Evolutionary conservation across 192 early-diverging fungal genomes (phyloP).

Genomic region (Backusella circina): DNA sequence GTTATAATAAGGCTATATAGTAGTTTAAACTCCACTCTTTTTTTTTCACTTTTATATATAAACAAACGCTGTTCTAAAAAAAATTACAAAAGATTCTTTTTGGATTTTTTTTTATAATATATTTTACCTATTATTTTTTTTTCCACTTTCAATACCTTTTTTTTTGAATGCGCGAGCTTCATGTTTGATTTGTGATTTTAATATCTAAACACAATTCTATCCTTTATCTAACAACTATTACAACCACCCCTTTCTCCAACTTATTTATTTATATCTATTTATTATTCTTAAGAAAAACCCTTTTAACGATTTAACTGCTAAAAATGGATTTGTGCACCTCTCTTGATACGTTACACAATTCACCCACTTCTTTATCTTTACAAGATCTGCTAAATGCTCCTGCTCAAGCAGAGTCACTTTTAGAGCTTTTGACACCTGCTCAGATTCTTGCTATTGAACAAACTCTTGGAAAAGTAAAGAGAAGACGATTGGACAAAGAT

Average conservation of each 20-base stretch:
- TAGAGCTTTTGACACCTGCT: conserved; percentile 19
- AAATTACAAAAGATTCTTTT: conserved; percentile 3
- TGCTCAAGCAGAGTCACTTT: conserved; percentile 18
- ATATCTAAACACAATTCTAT: neutral
- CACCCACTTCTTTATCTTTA: conserved; percentile 18
- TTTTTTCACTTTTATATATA: neutral
- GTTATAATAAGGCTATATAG: neutral
- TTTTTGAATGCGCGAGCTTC: conserved; percentile 5
- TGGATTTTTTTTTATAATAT: conserved; percentile 2
- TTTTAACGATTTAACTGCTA: neutral
- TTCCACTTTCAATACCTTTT: neutral
- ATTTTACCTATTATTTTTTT: neutral
- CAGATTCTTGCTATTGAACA: conserved; percentile 17
- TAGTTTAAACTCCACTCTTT: neutral
- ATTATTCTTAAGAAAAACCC: neutral
- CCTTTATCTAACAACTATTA: neutral
- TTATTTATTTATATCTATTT: neutral
- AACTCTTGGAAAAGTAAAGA: conserved; percentile 15
- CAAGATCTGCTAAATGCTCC: conserved; percentile 23
- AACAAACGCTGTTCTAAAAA: conserved; percentile 4
- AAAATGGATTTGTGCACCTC: conserved; percentile 13
- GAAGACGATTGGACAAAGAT: conserved; percentile 6
- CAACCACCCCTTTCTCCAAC: neutral
- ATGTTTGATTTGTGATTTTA: conserved; percentile 6
- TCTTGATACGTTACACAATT: conserved; percentile 10